Conservation (phyloP, 1,284 basidiomycete genomes). For the Cryptococcus floricola region DNA sequence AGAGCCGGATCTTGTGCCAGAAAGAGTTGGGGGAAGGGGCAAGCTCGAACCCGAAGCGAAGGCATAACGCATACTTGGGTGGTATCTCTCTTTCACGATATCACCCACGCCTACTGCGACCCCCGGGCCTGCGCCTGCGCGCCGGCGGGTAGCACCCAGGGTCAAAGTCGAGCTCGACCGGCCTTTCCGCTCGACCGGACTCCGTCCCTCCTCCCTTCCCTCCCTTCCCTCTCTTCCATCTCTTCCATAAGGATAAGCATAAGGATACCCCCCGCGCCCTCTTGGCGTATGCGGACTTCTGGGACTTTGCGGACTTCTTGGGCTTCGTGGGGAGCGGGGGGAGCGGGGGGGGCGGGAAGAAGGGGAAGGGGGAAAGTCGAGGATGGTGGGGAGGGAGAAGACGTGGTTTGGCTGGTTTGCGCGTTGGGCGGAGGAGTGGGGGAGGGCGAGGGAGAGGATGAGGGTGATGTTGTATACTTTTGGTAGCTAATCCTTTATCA, state of each 20-base stretch:
- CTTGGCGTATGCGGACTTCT: background rate
- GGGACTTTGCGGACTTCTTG: background rate
- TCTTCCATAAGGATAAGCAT: background rate
- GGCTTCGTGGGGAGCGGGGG: background rate
- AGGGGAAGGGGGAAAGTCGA: background rate
- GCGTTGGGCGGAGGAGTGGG: conserved; percentile 4
- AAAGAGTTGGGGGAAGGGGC: background rate
- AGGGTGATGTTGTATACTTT: conserved; percentile 34
- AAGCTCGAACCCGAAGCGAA: background rate
- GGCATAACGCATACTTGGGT: background rate
- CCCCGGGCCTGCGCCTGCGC: too few species aligned
- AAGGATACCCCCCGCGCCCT: background rate
- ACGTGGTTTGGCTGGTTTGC: conserved; percentile 10
- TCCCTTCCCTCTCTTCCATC: too few species aligned
- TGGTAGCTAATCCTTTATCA: conserved; percentile 15
- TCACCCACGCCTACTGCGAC: too few species aligned
- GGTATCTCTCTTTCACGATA: background rate
- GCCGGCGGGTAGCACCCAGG: too few species aligned
- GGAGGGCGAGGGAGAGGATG: conserved; percentile 27
- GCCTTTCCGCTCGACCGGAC: too few species aligned
- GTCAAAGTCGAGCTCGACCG: too few species aligned
- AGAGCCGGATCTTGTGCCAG: background rate
- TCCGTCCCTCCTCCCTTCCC: background rate
- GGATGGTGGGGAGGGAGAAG: conserved; percentile 19
- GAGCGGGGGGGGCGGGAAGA: background rate